These are phyloP conservation scores for Pichia cactophila DNA, from an alignment of 1,139 yeast genomes.

Conservation along the genomic window DNA sequence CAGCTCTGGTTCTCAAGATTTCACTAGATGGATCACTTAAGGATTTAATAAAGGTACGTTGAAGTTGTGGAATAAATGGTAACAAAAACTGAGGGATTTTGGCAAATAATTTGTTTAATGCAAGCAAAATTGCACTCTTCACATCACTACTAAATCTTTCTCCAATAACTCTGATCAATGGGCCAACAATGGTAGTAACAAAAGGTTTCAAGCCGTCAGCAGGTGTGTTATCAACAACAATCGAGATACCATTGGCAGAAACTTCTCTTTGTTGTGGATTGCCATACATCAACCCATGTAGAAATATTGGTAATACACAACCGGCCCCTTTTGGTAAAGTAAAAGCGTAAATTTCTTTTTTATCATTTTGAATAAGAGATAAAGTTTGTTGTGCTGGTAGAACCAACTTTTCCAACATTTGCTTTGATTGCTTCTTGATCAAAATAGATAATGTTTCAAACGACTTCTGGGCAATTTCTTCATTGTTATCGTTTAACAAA, in stretches of 20 bases:
- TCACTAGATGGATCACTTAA: slow-evolving; percentile 72
- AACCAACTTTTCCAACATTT: slow-evolving; percentile 66
- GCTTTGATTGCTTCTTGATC: slow-evolving; percentile 66
- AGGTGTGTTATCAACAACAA: slow-evolving; percentile 79
- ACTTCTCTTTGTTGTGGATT: slow-evolving; percentile 73
- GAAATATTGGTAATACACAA: slow-evolving; percentile 81
- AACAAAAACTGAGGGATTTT: slow-evolving; percentile 88
- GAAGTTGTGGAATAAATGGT: slow-evolving; percentile 96
- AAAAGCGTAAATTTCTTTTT: slow-evolving; percentile 70
- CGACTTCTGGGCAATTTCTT: slow-evolving; percentile 59
- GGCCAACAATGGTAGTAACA: slow-evolving; percentile 94
- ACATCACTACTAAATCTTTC: slow-evolving; percentile 88
- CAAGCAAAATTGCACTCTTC: slow-evolving; percentile 83
- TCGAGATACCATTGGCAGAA: slow-evolving; percentile 87
- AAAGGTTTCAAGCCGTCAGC: slow-evolving; percentile 73
- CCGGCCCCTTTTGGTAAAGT: slow-evolving; percentile 78
- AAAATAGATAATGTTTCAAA: slow-evolving; percentile 60
- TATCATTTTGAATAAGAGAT: slow-evolving; percentile 54
- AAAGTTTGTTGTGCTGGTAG: slow-evolving; percentile 73
- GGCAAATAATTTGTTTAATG: slow-evolving; percentile 67
- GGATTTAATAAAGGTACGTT: slow-evolving; percentile 92
- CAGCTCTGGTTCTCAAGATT: slow-evolving; percentile 75
- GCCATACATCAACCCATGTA: slow-evolving; percentile 96
- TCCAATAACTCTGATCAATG: slow-evolving; percentile 95
- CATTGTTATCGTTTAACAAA: slow-evolving; percentile 65